Percentiles rank a stretch among this genome's conserved stretches.
phyloP scores from a whole-genome alignment of 306 rosid species.

The Cucumis melo region DNA sequence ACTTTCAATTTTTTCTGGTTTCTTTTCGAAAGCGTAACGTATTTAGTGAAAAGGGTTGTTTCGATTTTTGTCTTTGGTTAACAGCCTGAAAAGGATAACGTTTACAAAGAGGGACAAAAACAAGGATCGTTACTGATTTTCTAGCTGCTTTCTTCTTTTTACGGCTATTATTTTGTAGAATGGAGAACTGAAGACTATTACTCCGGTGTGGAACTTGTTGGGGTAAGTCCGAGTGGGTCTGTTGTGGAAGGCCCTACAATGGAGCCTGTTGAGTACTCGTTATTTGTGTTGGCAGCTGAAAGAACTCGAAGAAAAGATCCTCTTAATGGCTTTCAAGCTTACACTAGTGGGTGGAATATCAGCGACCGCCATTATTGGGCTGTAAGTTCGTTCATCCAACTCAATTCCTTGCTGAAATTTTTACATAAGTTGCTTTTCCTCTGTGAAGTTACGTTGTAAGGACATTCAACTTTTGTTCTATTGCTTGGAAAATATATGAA shows the following conservation, averaged over 20 bases:
- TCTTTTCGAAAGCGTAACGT: neutral
- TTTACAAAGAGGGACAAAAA: neutral
- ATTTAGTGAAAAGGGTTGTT: neutral
- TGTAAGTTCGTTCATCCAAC: constrained; percentile 13
- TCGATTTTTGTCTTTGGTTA: neutral
- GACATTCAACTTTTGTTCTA: neutral
- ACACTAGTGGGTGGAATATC: constrained; percentile 39
- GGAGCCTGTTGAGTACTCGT: constrained; percentile 21
- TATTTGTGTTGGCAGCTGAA: constrained; percentile 28
- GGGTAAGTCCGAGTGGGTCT: constrained; percentile 15
- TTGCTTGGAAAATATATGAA: neutral
- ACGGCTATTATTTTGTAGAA: neutral
- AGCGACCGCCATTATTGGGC: constrained; percentile 53
- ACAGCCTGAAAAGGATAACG: neutral
- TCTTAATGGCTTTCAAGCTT: constrained; percentile 27
- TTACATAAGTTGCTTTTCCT: neutral
- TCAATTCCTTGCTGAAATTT: neutral
- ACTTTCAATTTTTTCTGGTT: neutral
- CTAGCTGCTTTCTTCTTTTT: neutral
- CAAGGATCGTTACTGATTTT: neutral
- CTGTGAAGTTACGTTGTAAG: neutral
- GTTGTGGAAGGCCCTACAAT: constrained; percentile 23
- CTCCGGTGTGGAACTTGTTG: constrained; percentile 3
- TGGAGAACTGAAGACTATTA: constrained; percentile 16
- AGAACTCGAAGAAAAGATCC: constrained; percentile 40